These are phyloP conservation scores for Thraustochytrium sp. DNA, from an alignment of 352 stramenopile genomes.

Conservation along the genomic window DNA sequence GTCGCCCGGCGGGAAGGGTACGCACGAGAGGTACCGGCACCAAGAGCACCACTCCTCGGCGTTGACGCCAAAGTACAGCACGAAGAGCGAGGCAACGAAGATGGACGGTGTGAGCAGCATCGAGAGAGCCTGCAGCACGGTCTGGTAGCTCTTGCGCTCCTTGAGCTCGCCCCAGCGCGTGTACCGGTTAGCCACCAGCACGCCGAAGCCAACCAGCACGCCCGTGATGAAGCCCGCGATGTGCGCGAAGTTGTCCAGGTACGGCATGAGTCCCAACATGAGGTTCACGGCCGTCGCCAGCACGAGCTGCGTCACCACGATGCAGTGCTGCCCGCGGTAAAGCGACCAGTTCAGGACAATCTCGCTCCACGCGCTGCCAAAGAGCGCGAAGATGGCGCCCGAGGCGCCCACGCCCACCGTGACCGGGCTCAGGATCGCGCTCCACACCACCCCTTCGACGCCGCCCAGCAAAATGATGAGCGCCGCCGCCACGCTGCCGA, in stretches of 20 bases:
- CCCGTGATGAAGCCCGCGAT: constrained; percentile 56
- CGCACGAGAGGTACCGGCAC: constrained; percentile 34
- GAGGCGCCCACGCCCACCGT: constrained; percentile 62
- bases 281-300: constrained; percentile 64
- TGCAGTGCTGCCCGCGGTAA: constrained; percentile 45
- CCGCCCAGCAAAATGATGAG: constrained; percentile 59
- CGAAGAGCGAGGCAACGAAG: not conserved
- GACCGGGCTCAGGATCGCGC: constrained; percentile 59
- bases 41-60: constrained; percentile 27
- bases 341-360: constrained; percentile 62
- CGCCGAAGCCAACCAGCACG: constrained; percentile 14
- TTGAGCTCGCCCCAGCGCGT: constrained; percentile 14
- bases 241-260: constrained; percentile 70
- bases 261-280: constrained; percentile 62
- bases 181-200: constrained; percentile 12
- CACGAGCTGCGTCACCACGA: constrained; percentile 52
- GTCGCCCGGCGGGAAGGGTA: constrained; percentile 26
- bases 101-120: constrained; percentile 10
- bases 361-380: constrained; percentile 62
- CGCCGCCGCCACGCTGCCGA: constrained; percentile 52
- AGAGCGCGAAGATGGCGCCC: constrained; percentile 67
- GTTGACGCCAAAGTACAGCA: constrained; percentile 34
- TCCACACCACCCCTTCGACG: constrained; percentile 58
- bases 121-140: not conserved
- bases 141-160: constrained; percentile 32